phyloP scores from a whole-genome alignment of 768 basidiomycete genomes.

The Suillus luteus region DNA sequence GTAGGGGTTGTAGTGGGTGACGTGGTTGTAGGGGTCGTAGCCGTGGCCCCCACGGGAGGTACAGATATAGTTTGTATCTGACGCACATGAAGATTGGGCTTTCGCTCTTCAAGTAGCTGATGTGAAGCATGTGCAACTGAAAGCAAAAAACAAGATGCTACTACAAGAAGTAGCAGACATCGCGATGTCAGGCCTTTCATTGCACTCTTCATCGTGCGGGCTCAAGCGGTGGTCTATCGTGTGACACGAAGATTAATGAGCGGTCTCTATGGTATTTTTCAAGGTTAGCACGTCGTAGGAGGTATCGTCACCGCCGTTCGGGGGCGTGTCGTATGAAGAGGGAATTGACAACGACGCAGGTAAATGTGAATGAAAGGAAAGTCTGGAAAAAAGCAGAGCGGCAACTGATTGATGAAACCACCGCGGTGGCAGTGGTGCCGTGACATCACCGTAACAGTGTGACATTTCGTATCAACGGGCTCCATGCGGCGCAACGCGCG shows the following conservation, averaged over 20 bases:
- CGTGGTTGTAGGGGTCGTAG: conserved; percentile 9
- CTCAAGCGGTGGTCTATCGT: conserved; percentile 10
- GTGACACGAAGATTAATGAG: conserved; percentile 19
- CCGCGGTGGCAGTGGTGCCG: conserved; percentile 23
- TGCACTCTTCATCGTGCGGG: conserved; percentile 17
- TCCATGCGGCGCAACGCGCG: neutral
- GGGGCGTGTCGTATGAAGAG: neutral
- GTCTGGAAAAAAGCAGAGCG: conserved; percentile 13
- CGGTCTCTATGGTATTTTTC: conserved; percentile 27
- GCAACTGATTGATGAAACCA: conserved; percentile 13
- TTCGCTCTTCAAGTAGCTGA: conserved; percentile 19
- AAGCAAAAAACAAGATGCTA: conserved; percentile 29
- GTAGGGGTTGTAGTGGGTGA: conserved; percentile 17
- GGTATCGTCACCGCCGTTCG: conserved; percentile 12
- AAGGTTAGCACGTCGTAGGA: conserved; percentile 22
- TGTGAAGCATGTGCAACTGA: conserved; percentile 29
- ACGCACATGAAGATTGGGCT: conserved; percentile 20
- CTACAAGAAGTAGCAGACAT: conserved; percentile 29
- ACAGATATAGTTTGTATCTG: conserved; percentile 3
- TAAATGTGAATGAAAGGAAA: conserved; percentile 13
- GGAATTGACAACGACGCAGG: conserved; percentile 6
- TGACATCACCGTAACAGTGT: conserved; percentile 25
- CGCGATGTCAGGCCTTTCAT: conserved; percentile 26
- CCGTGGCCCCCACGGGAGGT: conserved; percentile 4
- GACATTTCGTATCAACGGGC: neutral